Evolutionary conservation across 1,284 basidiomycete species (phyloP).

Genomic region (Amylostereum areolatum): DNA sequence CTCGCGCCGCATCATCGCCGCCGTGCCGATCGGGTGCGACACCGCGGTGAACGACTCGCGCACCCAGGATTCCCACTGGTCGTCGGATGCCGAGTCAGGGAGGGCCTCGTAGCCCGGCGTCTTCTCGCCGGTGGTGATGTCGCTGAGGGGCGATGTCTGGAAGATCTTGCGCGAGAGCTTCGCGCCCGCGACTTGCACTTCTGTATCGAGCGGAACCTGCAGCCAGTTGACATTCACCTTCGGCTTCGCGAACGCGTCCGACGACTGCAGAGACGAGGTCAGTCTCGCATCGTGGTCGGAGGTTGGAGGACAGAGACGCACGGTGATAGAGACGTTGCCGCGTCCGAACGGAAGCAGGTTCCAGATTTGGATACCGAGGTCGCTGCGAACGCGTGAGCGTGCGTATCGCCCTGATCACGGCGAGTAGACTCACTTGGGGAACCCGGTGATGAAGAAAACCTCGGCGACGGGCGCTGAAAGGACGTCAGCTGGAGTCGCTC

Average conservation of each 20-base stretch:
- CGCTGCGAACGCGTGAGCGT: slow-evolving; percentile 19
- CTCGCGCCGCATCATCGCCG: slow-evolving; percentile 51
- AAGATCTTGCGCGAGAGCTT: slow-evolving; percentile 29
- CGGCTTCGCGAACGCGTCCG: slow-evolving; percentile 40
- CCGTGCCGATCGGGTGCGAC: slow-evolving; percentile 54
- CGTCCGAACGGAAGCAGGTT: slow-evolving; percentile 48
- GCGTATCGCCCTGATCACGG: background rate
- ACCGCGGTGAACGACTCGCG: slow-evolving; percentile 34
- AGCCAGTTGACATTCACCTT: slow-evolving; percentile 44
- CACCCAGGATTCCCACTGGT: slow-evolving; percentile 41
- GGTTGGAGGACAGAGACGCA: slow-evolving; percentile 15
- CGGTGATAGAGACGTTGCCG: slow-evolving; percentile 42
- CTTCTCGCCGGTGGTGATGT: background rate
- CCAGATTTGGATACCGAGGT: slow-evolving; percentile 45
- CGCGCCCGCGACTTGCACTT: slow-evolving; percentile 42
- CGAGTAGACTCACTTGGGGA: background rate
- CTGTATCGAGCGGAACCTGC: slow-evolving; percentile 38
- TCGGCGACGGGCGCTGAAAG: slow-evolving; percentile 37
- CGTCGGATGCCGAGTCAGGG: slow-evolving; percentile 37
- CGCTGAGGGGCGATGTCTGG: background rate
- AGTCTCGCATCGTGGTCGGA: background rate
- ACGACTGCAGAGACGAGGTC: slow-evolving; percentile 26
- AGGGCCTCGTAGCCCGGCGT: slow-evolving; percentile 21
- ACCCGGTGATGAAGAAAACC: slow-evolving; percentile 23
- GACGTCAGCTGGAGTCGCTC: no score